A percentile compares a stretch with the other conserved stretches of the same genome.
These are phyloP conservation scores for Pyrus pyrifolia DNA, from an alignment of 306 rosid genomes.

Conservation along the genomic window DNA sequence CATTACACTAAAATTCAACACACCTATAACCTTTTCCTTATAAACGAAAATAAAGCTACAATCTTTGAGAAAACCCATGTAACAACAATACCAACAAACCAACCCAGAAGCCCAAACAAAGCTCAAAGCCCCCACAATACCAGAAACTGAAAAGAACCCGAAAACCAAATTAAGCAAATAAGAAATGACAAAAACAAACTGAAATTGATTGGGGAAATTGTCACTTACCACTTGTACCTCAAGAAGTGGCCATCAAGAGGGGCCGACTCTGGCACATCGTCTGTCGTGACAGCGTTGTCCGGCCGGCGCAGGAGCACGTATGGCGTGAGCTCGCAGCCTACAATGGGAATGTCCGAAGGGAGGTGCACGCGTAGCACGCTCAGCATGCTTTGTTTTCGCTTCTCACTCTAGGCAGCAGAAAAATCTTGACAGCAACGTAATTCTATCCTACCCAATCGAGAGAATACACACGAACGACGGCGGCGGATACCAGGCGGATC, in stretches of 20 bases:
- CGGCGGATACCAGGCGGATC: conserved; percentile 80
- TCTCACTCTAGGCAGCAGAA: conserved; percentile 28
- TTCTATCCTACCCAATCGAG: conserved; percentile 36
- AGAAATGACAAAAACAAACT: neutral
- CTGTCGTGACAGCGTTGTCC: conserved; percentile 42
- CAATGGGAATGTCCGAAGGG: conserved; percentile 97
- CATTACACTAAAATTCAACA: neutral
- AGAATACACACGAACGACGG: conserved; percentile 8
- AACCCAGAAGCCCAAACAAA: neutral
- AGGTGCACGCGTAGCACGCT: conserved; percentile 92
- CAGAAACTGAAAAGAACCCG: neutral
- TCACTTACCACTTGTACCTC: conserved; percentile 84
- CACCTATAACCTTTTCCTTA: neutral
- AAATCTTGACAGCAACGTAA: conserved; percentile 29
- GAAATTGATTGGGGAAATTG: neutral
- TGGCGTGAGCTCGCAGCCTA: conserved; percentile 95
- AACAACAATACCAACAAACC: neutral
- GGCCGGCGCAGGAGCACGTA: conserved; percentile 81
- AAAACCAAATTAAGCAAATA: neutral
- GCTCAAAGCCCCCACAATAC: neutral
- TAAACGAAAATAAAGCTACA: neutral
- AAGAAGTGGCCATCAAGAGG: conserved; percentile 78
- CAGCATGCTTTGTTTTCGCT: conserved; percentile 63
- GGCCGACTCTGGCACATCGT: conserved; percentile 72
- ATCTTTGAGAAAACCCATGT: neutral